A percentile compares a stretch with the other conserved stretches of the same genome.
These are phyloP conservation scores for Candida nemodendra DNA, from an alignment of 805 yeast species.

Conservation along the genomic window DNA sequence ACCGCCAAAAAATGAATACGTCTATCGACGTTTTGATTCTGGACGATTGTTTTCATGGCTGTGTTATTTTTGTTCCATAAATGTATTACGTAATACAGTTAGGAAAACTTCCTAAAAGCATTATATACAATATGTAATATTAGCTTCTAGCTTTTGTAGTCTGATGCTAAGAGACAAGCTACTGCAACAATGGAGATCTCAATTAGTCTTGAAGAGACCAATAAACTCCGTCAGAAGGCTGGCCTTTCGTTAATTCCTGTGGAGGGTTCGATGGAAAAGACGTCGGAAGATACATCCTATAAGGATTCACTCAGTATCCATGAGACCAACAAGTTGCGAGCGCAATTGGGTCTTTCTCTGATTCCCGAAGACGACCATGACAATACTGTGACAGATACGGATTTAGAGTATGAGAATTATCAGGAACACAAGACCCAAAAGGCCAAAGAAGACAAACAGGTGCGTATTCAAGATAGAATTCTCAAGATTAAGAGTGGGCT, in stretches of 20 bases:
- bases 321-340: conserved; percentile 47
- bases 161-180: too few relatives aligned
- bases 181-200: conserved; percentile 18
- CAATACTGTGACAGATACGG: conserved; percentile 20
- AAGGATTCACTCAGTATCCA: conserved; percentile 33
- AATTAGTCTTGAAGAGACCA: conserved; percentile 28
- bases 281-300: conserved; percentile 7
- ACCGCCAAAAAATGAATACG: too few relatives aligned
- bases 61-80: too few relatives aligned
- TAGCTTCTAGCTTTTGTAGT: background rate
- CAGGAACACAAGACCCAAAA: conserved; percentile 32
- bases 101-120: background rate
- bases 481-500: conserved; percentile 17
- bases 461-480: conserved; percentile 14
- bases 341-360: conserved; percentile 41
- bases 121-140: background rate
- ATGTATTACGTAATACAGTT: too few relatives aligned
- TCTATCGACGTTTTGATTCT: too few relatives aligned
- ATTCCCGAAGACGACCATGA: conserved; percentile 41
- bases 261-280: conserved; percentile 20
- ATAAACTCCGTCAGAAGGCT: conserved; percentile 40
- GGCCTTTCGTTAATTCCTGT: conserved; percentile 50
- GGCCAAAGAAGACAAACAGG: conserved; percentile 33
- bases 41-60: too few relatives aligned
- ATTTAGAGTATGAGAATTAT: conserved; percentile 35